Base-by-base conservation (phyloP, 176 grass and related monocot species). In the Themeda triandra region DNA sequence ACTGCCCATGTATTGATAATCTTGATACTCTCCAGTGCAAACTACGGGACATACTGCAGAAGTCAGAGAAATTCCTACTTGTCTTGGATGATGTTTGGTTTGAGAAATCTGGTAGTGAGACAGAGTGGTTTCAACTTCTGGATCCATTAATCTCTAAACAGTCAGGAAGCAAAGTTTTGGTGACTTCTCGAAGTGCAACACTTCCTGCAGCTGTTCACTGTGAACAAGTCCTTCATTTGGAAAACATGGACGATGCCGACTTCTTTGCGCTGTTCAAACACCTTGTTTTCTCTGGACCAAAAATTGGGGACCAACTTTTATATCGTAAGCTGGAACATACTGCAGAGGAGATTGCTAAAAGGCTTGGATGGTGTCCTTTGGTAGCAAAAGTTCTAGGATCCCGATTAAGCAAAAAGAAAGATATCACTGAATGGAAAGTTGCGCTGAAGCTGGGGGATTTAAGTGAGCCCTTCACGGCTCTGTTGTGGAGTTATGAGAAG, bases 21-120 rank as follows among this genome's bases (percentile, higher is more conserved):
- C 66, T 80, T 8, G 84, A 86, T 5, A 71, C 84, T 6, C 66
- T 80, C 7, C 84, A 73, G 1, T 63, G 5, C 2, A 63, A 45
- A 19, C 13, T 80, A 30, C 48, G 1, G 1, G 46, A 48, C 4
- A 48, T 48, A 48, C 14, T 17, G 4, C 13, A 63, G 19, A 4
- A 28, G 1, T 80, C 56, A 28, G 0, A 74, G 5, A 86, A 19
- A 15, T 79, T 80, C 27, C 4, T 80, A 0, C 40, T 86, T 0
- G 58, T 80, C 0, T n/a, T 86, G 13, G 85, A 86, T 41, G 77
- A 80, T 32, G 4, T 86, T 4, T 86, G 85, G 85, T 72, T 71
- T 37, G 10, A 63, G 0, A 37, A 71, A 62, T 78, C 48, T 1
- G 8, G 17, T 0, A 53, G 1, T 18, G 77, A 66, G 29, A 53